Percentiles rank a stretch among this genome's conserved stretches.
phyloP scores from a whole-genome alignment of 257 asterid species.

The Capsicum chinense region DNA sequence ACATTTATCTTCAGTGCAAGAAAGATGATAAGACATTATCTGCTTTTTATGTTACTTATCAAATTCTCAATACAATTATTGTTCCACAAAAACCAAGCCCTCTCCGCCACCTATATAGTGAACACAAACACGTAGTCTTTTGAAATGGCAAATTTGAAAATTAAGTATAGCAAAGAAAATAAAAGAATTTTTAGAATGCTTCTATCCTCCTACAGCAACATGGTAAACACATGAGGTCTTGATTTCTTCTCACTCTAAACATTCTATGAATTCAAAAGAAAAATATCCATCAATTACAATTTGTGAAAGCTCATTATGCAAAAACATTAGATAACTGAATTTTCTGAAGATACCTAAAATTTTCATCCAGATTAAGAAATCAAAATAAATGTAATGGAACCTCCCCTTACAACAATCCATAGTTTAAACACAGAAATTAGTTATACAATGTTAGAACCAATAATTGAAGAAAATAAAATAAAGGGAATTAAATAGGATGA shows the following conservation, averaged over 20 bases:
- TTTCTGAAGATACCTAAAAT: neutral
- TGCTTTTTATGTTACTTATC: constrained; percentile 70
- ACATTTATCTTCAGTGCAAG: constrained; percentile 78
- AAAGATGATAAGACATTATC: constrained; percentile 74
- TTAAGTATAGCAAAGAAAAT: neutral
- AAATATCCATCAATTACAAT: neutral
- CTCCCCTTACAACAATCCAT: neutral
- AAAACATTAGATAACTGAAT: neutral
- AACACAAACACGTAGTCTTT: neutral
- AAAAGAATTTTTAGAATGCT: neutral
- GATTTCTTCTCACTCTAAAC: neutral
- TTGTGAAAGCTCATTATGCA: neutral
- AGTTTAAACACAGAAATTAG: neutral
- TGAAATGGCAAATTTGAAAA: constrained; percentile 9
- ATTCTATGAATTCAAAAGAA: constrained; percentile 6
- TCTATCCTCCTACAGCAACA: neutral
- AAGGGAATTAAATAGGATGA: neutral
- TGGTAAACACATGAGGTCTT: neutral
- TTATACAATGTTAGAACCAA: neutral
- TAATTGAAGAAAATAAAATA: neutral
- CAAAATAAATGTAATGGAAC: neutral
- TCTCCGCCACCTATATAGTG: constrained; percentile 69
- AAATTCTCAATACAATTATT: constrained; percentile 75
- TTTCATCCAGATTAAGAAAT: neutral
- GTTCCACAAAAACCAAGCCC: constrained; percentile 84